Base-by-base conservation (phyloP, 495 filamentous ascomycete species). In the Bryoglossum gracile region DNA sequence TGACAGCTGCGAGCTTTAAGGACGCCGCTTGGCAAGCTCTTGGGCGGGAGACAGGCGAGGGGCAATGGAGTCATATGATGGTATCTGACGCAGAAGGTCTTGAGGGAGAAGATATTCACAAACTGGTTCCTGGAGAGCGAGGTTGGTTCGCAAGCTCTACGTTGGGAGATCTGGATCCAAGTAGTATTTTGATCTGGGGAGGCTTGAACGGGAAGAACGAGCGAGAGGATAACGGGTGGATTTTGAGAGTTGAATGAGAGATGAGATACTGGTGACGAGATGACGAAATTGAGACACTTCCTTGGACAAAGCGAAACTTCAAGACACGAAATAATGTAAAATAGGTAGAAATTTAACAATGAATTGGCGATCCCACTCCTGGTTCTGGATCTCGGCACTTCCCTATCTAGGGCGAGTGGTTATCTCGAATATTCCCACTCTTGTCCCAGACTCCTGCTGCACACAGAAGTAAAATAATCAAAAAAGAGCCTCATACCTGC, bases 1-100 rank as follows among this genome's bases (percentile, higher is more conserved):
- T 68, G 64, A 72, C 68, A 6, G 64, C 70, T 8, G 77, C 77
- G 5, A 68, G 65, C 36, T 50, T 79, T 19, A 71, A 73, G 19
- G 76, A 82, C 48, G 68, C 68, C 53, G 68, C 67, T 40, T 77
- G 80, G 69, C 63, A 62, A 10, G 64, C 75, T 14, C 64, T 84
- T 13, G 69, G 70, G 3, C 64, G 69, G 8, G 66, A 68, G 48
- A 76, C 68, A 0, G 70, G 68, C 13, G 74, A 77, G 62, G 73
- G 67, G 1, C 60, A 59, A 49, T 83, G 80, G 78, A 61, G 57
- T 11, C 64, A 67, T 34, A 71, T 76, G 5, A 59, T 66, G 37
- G 74, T 76, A 47, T 33, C 43, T 16, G 46, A 60, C 47, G 50
- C 54, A 35, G 70, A 70, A 22, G 62, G 67, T 26, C 58, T 51